Base-by-base conservation (phyloP, 2,329 filamentous ascomycete species). In the Trichoderma koningii region DNA sequence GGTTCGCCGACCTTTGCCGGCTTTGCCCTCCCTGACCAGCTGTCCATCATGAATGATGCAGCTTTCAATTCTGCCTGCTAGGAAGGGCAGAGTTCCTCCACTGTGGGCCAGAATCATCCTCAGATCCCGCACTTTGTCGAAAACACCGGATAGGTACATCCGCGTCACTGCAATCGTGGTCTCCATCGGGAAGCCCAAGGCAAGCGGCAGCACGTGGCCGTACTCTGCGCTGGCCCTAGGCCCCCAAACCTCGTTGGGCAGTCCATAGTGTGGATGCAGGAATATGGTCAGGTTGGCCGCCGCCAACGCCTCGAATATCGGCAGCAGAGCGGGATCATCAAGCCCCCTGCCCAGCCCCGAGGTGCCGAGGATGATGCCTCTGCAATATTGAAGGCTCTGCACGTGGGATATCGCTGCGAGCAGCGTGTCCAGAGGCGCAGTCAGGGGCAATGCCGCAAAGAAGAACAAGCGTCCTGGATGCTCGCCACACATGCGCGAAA, bases 251-350 rank as follows among this genome's bases (percentile, higher is more conserved):
- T 87, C 85, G 66, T 85, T 85, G 0, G 92, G 93, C 2, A 97
- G 84, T 1, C 93, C 93, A 74, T 97, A 97, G 77, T 97, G 93
- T 30, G 93, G 93, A 76, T 97, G 93, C 59, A 97, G 76, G 78
- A 97, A 97, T 55, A 96, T 81, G 26, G 90, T 80, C 41, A 92
- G 80, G 7, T 81, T 76, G 0, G 85, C 84, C 47, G 84, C 82
- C 48, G 91, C 86, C 1, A 97, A 77, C 0, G 89, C 87, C 12
- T 82, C 75, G 76, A 92, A 91, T 12, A 97, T 83, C 0, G 89
- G 87, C 42, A 94, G 83, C 28, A 97, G 78, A 0, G 79, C 77
- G 2, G 85, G 82, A 75, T 97, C 93, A 73, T 97, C 93, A 1
- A 97, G 82, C 0, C 93, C 93, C 12, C 84, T 80, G 0, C 92